A percentile compares a stretch with the other conserved stretches of the same genome.
Evolutionary conservation across 352 stramenopile species (phyloP).

Genomic region (Vaucheria bursata): DNA sequence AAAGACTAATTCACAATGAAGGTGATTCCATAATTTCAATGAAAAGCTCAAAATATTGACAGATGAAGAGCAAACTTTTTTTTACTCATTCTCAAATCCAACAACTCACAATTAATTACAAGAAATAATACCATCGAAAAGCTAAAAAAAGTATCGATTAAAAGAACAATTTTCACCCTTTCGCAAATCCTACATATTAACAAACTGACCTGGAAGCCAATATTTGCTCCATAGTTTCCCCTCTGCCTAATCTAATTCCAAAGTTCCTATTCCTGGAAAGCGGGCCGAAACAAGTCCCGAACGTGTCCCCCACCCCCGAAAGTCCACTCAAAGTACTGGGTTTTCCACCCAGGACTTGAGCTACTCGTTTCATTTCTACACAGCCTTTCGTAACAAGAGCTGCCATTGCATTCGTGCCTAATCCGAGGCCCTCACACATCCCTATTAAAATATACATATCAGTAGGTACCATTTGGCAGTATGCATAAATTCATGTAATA

Average conservation of each 20-base stretch:
- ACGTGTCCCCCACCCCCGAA: conserved; percentile 68
- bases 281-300: conserved; percentile 85
- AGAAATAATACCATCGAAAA: too few species aligned
- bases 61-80: too few species aligned
- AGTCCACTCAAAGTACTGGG: conserved; percentile 87
- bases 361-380: conserved; percentile 86
- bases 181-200: too few species aligned
- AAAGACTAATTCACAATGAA: too few species aligned
- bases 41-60: too few species aligned
- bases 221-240: conserved; percentile 82
- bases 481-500: too few species aligned
- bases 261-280: conserved; percentile 89
- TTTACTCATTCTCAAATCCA: too few species aligned
- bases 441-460: conserved; percentile 30
- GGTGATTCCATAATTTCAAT: too few species aligned
- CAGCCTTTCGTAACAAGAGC: conserved; percentile 88
- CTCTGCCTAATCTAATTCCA: conserved; percentile 83
- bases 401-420: conserved; percentile 59
- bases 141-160: too few species aligned
- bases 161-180: too few species aligned
- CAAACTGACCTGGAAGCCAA: conserved; percentile 44
- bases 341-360: conserved; percentile 73
- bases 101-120: too few species aligned
- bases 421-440: conserved; percentile 90
- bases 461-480: neutral